Conservation (phyloP, 306 rosid genomes). For the Hippophae tibetana region DNA sequence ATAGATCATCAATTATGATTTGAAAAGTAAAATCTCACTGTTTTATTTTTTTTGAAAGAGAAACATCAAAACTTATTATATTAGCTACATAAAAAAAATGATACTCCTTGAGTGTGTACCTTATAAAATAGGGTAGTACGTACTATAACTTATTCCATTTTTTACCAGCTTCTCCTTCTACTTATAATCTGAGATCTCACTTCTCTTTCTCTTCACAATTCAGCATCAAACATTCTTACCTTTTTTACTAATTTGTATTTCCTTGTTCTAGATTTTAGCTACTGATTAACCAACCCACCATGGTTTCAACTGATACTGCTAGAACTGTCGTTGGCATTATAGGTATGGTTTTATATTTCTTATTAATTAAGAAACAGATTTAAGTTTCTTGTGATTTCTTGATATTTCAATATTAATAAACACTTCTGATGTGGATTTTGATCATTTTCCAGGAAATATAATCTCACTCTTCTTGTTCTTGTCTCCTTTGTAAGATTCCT, state of each 20-base stretch:
- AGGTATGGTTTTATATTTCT: constrained; percentile 26
- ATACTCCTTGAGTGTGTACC: too few relatives aligned
- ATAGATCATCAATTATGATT: too few relatives aligned
- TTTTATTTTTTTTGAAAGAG: too few relatives aligned
- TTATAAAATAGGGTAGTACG: too few relatives aligned
- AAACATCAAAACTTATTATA: too few relatives aligned
- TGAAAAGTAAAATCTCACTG: too few relatives aligned
- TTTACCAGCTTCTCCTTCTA: too few relatives aligned
- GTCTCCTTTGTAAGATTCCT: constrained; percentile 64
- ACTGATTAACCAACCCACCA: constrained; percentile 9
- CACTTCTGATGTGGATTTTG: not conserved
- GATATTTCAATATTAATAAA: not conserved
- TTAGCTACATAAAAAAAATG: too few relatives aligned
- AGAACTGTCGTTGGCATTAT: constrained; percentile 57
- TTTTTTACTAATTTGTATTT: constrained; percentile 3
- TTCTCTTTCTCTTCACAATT: not conserved
- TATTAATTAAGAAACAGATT: too few relatives aligned
- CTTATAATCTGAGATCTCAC: not conserved
- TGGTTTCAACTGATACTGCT: constrained; percentile 57
- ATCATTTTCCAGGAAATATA: constrained; percentile 59
- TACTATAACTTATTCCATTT: too few relatives aligned
- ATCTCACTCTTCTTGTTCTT: constrained; percentile 63
- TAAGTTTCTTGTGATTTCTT: not conserved
- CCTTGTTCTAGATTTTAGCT: not conserved
- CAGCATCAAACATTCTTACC: not conserved